A percentile compares a stretch with the other conserved stretches of the same genome.
These are phyloP conservation scores for Anthracocystis panici-leucophaei DNA, from an alignment of 1,284 basidiomycete genomes.

Conservation along the genomic window DNA sequence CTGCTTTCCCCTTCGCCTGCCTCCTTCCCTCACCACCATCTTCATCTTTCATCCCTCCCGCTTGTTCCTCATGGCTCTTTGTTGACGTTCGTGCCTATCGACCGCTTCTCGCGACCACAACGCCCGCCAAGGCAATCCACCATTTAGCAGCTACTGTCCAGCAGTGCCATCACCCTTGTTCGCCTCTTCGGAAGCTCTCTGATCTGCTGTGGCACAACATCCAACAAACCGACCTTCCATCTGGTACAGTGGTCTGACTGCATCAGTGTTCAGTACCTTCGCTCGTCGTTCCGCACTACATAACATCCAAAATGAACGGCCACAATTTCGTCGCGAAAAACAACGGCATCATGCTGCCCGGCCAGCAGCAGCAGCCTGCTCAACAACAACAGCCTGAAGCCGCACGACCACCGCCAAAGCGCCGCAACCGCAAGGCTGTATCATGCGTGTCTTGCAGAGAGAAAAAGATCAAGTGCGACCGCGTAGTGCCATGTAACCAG, in stretches of 20 bases:
- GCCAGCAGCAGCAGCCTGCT: constrained; percentile 13
- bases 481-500: constrained; percentile 64
- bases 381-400: constrained; percentile 21
- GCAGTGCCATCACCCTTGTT: neutral
- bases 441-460: constrained; percentile 63
- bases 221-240: neutral
- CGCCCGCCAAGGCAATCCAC: neutral
- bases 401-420: constrained; percentile 53
- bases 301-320: constrained; percentile 18
- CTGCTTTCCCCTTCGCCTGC: no score
- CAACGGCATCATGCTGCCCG: constrained; percentile 17
- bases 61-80: neutral
- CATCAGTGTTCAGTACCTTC: neutral
- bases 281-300: neutral
- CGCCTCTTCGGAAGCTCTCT: neutral
- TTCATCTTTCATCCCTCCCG: neutral
- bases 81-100: neutral
- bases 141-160: neutral
- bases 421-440: constrained; percentile 63
- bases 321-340: constrained; percentile 19
- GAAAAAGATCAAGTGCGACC: constrained; percentile 67
- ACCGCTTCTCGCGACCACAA: constrained; percentile 4
- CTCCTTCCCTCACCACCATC: constrained; percentile 3
- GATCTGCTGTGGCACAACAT: no score
- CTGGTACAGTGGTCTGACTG: neutral